These are phyloP conservation scores for Cutaneotrichosporon sp. DNA, from an alignment of 1,284 basidiomycete genomes.

Conservation along the genomic window DNA sequence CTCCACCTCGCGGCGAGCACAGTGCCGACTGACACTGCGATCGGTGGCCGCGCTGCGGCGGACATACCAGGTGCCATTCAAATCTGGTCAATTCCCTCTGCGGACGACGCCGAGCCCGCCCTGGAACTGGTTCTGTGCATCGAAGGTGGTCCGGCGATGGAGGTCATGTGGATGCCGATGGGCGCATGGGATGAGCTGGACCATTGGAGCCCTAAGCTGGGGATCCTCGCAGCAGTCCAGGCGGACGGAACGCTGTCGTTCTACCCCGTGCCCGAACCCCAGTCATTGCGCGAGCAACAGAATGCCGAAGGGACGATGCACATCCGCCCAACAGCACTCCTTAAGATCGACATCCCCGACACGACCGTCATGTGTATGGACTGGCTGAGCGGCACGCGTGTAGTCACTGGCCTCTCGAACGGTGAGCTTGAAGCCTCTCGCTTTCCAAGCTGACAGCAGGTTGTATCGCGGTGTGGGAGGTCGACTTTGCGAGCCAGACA, in stretches of 20 bases:
- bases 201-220: conserved; percentile 60
- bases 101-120: neutral
- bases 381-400: conserved; percentile 74
- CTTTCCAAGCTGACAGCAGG: conserved; percentile 52
- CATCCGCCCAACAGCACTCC: conserved; percentile 54
- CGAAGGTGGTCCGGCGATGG: conserved; percentile 66
- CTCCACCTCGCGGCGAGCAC: conserved; percentile 82
- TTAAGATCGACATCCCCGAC: conserved; percentile 67
- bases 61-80: conserved; percentile 38
- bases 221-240: conserved; percentile 73
- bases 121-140: conserved; percentile 57
- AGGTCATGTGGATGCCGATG: conserved; percentile 82
- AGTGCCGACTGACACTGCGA: conserved; percentile 49
- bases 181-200: conserved; percentile 62
- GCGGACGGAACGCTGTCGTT: conserved; percentile 74
- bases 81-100: conserved; percentile 43
- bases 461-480: conserved; percentile 66
- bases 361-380: conserved; percentile 68
- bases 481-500: conserved; percentile 40
- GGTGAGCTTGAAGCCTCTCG: conserved; percentile 53
- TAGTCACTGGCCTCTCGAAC: conserved; percentile 75
- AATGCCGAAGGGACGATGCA: conserved; percentile 23
- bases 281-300: conserved; percentile 21
- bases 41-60: conserved; percentile 24
- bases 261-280: conserved; percentile 69